These are phyloP conservation scores for Articulospora tetracladia DNA, from an alignment of 495 filamentous ascomycete species.

Conservation along the genomic window DNA sequence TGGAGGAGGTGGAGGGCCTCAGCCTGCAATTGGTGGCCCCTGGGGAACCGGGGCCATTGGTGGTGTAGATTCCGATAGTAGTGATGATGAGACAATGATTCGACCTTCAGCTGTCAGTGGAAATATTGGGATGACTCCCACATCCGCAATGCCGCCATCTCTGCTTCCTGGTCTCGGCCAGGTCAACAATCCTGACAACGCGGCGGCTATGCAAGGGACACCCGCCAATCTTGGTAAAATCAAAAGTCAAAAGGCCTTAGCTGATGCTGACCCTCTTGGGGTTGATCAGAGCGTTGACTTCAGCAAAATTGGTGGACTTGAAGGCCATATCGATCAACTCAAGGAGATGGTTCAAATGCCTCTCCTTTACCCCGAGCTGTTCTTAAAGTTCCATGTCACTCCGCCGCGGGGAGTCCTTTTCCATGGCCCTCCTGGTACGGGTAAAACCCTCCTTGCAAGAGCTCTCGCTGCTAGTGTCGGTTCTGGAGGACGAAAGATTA, in stretches of 20 bases:
- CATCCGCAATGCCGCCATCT: slow-evolving; percentile 54
- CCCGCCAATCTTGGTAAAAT: slow-evolving; percentile 86
- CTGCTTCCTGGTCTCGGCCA: slow-evolving; percentile 52
- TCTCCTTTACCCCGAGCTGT: slow-evolving; percentile 92
- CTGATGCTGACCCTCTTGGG: slow-evolving; percentile 90
- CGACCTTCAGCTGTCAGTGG: slow-evolving; percentile 53
- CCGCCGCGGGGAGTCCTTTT: slow-evolving; percentile 94
- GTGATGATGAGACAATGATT: slow-evolving; percentile 79
- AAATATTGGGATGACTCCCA: slow-evolving; percentile 71
- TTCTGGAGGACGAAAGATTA: slow-evolving; percentile 81
- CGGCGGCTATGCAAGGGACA: slow-evolving; percentile 56
- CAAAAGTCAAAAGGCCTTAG: slow-evolving; percentile 71
- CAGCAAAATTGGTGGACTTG: slow-evolving; percentile 83
- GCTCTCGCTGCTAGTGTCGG: slow-evolving; percentile 81
- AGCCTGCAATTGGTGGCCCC: slow-evolving; percentile 72
- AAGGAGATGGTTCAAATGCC: slow-evolving; percentile 98
- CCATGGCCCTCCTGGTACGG: slow-evolving; percentile 94
- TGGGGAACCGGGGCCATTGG: slow-evolving; percentile 71
- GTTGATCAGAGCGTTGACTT: slow-evolving; percentile 90
- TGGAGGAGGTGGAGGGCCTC: slow-evolving; percentile 71
- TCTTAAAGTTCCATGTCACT: slow-evolving; percentile 83
- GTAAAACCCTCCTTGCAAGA: slow-evolving; percentile 92
- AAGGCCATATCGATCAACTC: slow-evolving; percentile 89
- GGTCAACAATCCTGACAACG: slow-evolving; percentile 59
- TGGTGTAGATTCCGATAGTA: slow-evolving; percentile 89